Evolutionary conservation across 2,329 filamentous ascomycete genomes (phyloP).

Genomic region (Pseudocercospora pini-densiflorae): DNA sequence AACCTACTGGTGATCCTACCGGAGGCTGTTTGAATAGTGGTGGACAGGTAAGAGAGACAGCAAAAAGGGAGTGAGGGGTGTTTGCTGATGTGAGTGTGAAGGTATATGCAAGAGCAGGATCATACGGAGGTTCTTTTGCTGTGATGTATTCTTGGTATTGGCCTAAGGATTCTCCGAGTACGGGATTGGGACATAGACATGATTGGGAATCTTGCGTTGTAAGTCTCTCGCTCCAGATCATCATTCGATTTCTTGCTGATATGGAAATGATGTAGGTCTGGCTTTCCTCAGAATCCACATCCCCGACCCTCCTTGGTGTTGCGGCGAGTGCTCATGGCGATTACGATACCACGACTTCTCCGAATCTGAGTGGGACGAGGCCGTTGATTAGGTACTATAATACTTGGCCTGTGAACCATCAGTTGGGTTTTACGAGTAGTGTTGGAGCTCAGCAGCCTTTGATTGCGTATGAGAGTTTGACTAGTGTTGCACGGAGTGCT

Average conservation of each 20-base stretch:
- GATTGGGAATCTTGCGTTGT: slow-evolving; percentile 60
- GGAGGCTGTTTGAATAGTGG: slow-evolving; percentile 48
- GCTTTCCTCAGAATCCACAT: slow-evolving; percentile 47
- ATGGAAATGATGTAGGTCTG: slow-evolving; percentile 51
- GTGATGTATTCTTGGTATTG: slow-evolving; percentile 61
- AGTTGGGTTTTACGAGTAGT: slow-evolving; percentile 46
- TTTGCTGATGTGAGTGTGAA: slow-evolving; percentile 46
- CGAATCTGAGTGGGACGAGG: slow-evolving; percentile 48
- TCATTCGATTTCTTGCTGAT: no score
- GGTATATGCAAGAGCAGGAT: slow-evolving; percentile 53
- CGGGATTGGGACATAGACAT: slow-evolving; percentile 56
- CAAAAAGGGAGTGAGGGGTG: neutral
- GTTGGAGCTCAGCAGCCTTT: slow-evolving; percentile 45
- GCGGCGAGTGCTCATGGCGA: slow-evolving; percentile 58
- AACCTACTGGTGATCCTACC: slow-evolving; percentile 44
- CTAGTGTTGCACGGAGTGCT: slow-evolving; percentile 47
- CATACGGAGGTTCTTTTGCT: slow-evolving; percentile 50
- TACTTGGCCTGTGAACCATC: slow-evolving; percentile 54
- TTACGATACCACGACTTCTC: slow-evolving; percentile 51
- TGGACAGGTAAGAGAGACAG: neutral
- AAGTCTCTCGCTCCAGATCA: neutral
- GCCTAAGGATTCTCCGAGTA: slow-evolving; percentile 52
- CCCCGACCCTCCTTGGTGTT: slow-evolving; percentile 53
- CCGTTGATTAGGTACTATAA: slow-evolving; percentile 56
- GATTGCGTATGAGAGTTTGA: slow-evolving; percentile 57